Percentiles rank a stretch among this genome's conserved stretches.
Evolutionary conservation across 2,329 filamentous ascomycete species (phyloP).

Genomic region (Curvularia verruculosa): DNA sequence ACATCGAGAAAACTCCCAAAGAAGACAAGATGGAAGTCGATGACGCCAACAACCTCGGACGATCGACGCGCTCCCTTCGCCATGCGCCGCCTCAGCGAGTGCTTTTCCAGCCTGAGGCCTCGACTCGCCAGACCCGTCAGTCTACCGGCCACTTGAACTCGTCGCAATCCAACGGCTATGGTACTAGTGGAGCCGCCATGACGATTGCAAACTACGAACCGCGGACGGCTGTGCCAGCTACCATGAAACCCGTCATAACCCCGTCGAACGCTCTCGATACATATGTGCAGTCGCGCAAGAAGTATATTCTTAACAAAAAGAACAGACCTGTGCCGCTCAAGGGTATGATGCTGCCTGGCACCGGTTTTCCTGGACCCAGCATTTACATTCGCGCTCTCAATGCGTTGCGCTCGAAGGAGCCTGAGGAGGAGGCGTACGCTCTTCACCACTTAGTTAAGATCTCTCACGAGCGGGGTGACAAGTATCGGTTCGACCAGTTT

Average conservation of each 20-base stretch:
- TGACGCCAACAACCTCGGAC: slow-evolving; percentile 54
- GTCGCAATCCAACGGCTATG: slow-evolving; percentile 53
- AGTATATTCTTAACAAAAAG: slow-evolving; percentile 54
- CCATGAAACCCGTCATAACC: slow-evolving; percentile 74
- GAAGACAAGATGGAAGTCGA: slow-evolving; percentile 58
- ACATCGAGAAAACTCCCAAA: slow-evolving; percentile 55
- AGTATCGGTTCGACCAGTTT: slow-evolving; percentile 93
- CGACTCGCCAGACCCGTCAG: slow-evolving; percentile 68
- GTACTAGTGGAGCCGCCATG: slow-evolving; percentile 54
- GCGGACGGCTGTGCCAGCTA: slow-evolving; percentile 64
- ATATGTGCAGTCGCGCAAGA: slow-evolving; percentile 66
- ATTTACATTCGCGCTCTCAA: slow-evolving; percentile 90
- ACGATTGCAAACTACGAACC: slow-evolving; percentile 74
- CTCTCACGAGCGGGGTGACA: slow-evolving; percentile 90
- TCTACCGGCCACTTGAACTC: slow-evolving; percentile 47
- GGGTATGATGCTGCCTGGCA: slow-evolving; percentile 67
- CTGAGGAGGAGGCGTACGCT: slow-evolving; percentile 87
- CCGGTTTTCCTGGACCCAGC: slow-evolving; percentile 76
- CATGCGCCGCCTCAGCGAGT: slow-evolving; percentile 85
- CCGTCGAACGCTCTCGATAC: slow-evolving; percentile 74
- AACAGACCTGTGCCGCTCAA: slow-evolving; percentile 49
- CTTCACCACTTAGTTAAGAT: slow-evolving; percentile 94
- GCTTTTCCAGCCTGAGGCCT: slow-evolving; percentile 82
- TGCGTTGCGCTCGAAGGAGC: slow-evolving; percentile 78
- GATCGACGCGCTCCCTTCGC: slow-evolving; percentile 61